Evolutionary conservation across 495 filamentous ascomycete genomes (phyloP).

Genomic region (Neurospora sp.): DNA sequence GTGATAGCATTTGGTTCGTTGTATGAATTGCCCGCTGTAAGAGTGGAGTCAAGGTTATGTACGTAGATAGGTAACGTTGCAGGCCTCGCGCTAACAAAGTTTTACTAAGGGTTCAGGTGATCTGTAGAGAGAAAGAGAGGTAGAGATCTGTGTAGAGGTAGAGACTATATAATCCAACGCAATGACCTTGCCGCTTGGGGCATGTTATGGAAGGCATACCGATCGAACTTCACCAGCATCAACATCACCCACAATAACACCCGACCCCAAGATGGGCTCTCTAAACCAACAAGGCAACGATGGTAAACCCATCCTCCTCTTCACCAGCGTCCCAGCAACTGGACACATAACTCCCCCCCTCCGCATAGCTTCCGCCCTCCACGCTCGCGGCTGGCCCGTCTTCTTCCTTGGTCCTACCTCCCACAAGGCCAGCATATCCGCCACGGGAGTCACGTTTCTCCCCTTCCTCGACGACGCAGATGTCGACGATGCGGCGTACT

Average conservation of each 20-base stretch:
- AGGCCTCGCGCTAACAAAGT: too few species aligned
- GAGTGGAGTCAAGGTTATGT: too few species aligned
- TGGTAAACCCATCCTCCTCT: conserved; percentile 17
- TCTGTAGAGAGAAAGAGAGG: too few species aligned
- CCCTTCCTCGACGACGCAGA: conserved; percentile 21
- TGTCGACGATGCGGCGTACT: too few species aligned
- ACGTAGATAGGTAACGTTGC: too few species aligned
- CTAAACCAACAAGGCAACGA: neutral
- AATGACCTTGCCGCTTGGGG: neutral
- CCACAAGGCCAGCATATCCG: conserved; percentile 18
- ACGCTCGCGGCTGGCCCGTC: conserved; percentile 13
- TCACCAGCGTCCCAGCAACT: neutral
- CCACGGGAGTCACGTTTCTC: conserved; percentile 20
- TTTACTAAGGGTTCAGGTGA: too few species aligned
- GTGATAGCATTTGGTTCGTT: too few species aligned
- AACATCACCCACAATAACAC: too few species aligned
- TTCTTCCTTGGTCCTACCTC: conserved; percentile 23
- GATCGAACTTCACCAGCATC: neutral
- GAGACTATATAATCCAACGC: neutral
- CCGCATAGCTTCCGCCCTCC: conserved; percentile 2
- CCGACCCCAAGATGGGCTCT: neutral
- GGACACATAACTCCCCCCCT: conserved; percentile 7
- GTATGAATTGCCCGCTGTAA: too few species aligned
- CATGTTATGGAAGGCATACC: too few species aligned
- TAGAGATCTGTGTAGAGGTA: too few species aligned